Evolutionary conservation across 352 stramenopile genomes (phyloP).

Genomic region (Phytopythium montanum): DNA sequence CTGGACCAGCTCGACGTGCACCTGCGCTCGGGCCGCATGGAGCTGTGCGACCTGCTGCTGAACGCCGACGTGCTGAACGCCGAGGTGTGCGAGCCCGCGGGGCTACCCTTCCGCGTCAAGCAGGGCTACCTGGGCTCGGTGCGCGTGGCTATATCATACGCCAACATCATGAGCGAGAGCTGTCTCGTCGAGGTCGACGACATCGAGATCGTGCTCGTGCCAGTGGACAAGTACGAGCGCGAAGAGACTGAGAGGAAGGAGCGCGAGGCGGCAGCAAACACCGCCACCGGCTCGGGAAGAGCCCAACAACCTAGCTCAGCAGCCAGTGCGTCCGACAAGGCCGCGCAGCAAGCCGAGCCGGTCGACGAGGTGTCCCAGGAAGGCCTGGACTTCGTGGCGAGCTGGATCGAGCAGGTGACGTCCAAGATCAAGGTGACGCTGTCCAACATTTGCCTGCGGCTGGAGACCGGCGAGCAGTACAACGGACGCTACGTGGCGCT

Average conservation of each 20-base stretch:
- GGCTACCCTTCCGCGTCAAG: slow-evolving; percentile 80
- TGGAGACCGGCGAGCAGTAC: slow-evolving; percentile 65
- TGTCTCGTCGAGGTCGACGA: slow-evolving; percentile 87
- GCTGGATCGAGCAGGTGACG: slow-evolving; percentile 88
- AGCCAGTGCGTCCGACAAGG: background rate
- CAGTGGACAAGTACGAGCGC: slow-evolving; percentile 18
- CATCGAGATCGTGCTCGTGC: slow-evolving; percentile 85
- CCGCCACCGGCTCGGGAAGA: background rate
- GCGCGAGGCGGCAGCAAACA: slow-evolving; percentile 6
- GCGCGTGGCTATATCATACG: slow-evolving; percentile 80
- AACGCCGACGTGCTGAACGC: slow-evolving; percentile 78
- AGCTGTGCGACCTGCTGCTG: slow-evolving; percentile 80
- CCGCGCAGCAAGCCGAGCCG: slow-evolving; percentile 24
- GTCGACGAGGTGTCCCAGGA: slow-evolving; percentile 83
- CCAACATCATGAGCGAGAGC: slow-evolving; percentile 87
- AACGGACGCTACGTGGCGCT: slow-evolving; percentile 65
- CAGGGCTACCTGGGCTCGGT: slow-evolving; percentile 85
- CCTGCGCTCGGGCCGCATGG: slow-evolving; percentile 64
- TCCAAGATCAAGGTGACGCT: slow-evolving; percentile 89
- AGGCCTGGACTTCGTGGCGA: slow-evolving; percentile 88
- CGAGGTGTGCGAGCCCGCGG: slow-evolving; percentile 64
- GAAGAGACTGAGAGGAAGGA: slow-evolving; percentile 9
- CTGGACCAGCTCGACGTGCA: slow-evolving; percentile 86
- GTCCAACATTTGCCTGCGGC: slow-evolving; percentile 77
- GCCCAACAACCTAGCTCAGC: background rate